A percentile compares a stretch with the other conserved stretches of the same genome.
phyloP scores from a whole-genome alignment of 23 red algal genomes.

The Gracilariopsis chorda region DNA sequence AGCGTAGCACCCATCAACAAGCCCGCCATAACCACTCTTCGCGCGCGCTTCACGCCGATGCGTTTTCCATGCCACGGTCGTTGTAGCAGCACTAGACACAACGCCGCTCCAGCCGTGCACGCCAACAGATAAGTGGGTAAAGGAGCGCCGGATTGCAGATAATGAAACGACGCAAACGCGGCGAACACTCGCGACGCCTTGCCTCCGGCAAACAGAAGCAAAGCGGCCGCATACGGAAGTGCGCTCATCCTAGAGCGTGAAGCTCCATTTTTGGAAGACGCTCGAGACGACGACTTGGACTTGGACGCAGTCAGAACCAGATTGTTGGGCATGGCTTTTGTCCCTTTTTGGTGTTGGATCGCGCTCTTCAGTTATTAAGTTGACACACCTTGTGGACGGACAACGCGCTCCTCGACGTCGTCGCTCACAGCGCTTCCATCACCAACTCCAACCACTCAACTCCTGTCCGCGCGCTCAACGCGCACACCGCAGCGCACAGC shows the following conservation, averaged over 20 bases:
- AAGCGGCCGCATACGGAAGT: constrained; percentile 21
- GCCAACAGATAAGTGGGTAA: constrained; percentile 22
- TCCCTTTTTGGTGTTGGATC: no score
- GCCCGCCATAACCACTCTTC: constrained; percentile 21
- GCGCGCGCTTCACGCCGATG: constrained; percentile 65
- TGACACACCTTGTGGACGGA: no score
- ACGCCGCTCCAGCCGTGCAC: constrained; percentile 20
- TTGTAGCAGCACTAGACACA: constrained; percentile 27
- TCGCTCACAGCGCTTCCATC: not conserved
- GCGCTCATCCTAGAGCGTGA: not conserved
- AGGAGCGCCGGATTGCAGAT: constrained; percentile 7
- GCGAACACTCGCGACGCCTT: constrained; percentile 66
- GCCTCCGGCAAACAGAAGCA: constrained; percentile 26
- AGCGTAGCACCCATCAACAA: constrained; percentile 31
- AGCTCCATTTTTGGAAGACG: not conserved
- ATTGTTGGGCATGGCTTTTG: constrained; percentile 62
- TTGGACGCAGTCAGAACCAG: constrained; percentile 43
- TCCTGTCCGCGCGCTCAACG: not conserved
- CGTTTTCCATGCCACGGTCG: constrained; percentile 62
- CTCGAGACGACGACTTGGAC: constrained; percentile 37
- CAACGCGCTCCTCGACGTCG: not conserved
- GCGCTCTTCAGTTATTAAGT: no score
- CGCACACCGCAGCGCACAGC: no score
- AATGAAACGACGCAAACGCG: constrained; percentile 54
- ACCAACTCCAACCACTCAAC: not conserved